Conservation (phyloP, 1,139 yeast species). For the Diutina mesorugosa region DNA sequence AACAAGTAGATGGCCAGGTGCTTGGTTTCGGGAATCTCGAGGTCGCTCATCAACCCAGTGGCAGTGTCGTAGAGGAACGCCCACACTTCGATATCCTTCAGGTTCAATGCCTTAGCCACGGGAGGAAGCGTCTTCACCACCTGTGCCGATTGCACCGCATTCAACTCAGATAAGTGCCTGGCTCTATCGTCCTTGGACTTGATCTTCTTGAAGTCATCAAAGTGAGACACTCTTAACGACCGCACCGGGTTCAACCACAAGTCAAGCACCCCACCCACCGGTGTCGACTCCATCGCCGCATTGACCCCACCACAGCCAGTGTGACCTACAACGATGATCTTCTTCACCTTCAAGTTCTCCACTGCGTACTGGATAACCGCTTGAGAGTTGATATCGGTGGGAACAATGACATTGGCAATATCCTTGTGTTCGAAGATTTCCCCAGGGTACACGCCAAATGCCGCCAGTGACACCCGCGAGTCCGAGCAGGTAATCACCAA, state of each 20-base stretch:
- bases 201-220: background rate
- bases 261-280: background rate
- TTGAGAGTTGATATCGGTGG: background rate
- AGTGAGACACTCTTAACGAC: background rate
- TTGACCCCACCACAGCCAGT: conserved; percentile 1
- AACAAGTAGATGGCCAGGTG: background rate
- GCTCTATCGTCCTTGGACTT: background rate
- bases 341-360: background rate
- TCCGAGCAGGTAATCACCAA: background rate
- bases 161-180: background rate
- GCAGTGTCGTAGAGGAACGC: background rate
- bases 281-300: background rate
- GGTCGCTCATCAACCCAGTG: background rate
- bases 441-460: background rate
- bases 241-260: background rate
- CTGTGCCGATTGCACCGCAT: background rate
- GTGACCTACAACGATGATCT: background rate
- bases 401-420: background rate
- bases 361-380: conserved; percentile 2
- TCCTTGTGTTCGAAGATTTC: conserved; percentile 1
- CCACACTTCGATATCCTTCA: background rate
- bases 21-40: background rate
- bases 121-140: background rate
- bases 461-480: background rate
- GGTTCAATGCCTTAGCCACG: background rate